These are phyloP conservation scores for Aspergillus sojae DNA, from an alignment of 2,329 filamentous ascomycete species.

Conservation along the genomic window DNA sequence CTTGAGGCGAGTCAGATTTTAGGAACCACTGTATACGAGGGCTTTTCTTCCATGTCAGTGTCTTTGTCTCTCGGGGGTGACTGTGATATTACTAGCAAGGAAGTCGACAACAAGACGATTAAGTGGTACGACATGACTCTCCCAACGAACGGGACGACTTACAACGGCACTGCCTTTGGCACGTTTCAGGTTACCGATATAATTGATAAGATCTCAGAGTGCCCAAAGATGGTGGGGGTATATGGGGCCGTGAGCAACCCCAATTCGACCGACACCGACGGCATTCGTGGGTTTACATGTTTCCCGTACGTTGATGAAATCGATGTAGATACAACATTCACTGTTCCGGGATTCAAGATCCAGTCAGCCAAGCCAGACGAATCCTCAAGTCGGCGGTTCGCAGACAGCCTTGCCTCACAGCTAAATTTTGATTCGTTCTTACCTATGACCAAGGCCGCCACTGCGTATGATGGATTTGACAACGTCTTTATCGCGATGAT, in stretches of 20 bases:
- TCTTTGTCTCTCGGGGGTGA: neutral
- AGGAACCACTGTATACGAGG: neutral
- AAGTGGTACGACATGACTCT: neutral
- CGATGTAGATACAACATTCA: constrained; percentile 19
- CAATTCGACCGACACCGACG: constrained; percentile 6
- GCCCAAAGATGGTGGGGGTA: neutral
- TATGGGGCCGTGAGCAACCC: constrained; percentile 15
- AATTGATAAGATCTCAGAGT: neutral
- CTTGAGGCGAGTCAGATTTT: neutral
- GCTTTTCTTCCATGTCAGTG: no score
- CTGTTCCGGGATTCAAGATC: constrained; percentile 8
- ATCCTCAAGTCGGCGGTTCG: neutral
- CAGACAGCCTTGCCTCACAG: constrained; percentile 1
- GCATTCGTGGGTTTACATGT: constrained; percentile 22
- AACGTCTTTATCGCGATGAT: constrained; percentile 9
- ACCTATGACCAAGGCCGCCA: neutral
- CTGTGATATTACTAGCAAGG: neutral
- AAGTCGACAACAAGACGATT: neutral
- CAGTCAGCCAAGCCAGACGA: neutral
- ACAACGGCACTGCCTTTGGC: constrained; percentile 4
- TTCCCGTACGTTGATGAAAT: constrained; percentile 23
- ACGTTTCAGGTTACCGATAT: neutral
- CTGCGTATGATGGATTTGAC: constrained; percentile 4
- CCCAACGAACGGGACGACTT: neutral
- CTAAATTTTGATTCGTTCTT: constrained; percentile 1